Percentiles rank a stretch among this genome's conserved stretches.
These are phyloP conservation scores for Mycena capillaripes DNA, from an alignment of 768 basidiomycete genomes.

Conservation along the genomic window DNA sequence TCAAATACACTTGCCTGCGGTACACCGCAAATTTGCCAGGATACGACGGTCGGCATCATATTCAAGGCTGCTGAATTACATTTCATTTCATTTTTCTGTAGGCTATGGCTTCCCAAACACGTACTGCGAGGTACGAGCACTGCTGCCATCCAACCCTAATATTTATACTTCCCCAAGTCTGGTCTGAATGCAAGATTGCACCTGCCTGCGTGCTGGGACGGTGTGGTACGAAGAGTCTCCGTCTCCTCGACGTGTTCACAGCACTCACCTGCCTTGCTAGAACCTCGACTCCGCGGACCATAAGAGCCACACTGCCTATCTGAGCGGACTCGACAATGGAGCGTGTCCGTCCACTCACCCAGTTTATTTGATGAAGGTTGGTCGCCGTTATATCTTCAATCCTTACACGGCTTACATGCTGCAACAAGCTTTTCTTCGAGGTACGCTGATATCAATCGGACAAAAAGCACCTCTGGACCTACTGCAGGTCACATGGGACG, in stretches of 20 bases:
- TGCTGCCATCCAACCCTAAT: too few relatives aligned
- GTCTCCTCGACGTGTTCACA: slow-evolving; percentile 51
- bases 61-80: not conserved
- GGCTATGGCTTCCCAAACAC: slow-evolving; percentile 56
- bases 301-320: slow-evolving; percentile 3
- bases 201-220: slow-evolving; percentile 55
- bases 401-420: not conserved
- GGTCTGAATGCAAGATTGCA: not conserved
- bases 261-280: slow-evolving; percentile 40
- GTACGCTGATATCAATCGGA: slow-evolving; percentile 11
- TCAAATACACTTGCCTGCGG: slow-evolving; percentile 56
- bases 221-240: slow-evolving; percentile 46
- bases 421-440: slow-evolving; percentile 36
- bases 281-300: not conserved
- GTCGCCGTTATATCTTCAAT: not conserved
- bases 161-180: not conserved
- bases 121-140: slow-evolving; percentile 48
- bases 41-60: not conserved
- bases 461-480: too few relatives aligned
- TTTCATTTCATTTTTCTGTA: not conserved
- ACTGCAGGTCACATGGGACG: slow-evolving; percentile 52
- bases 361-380: slow-evolving; percentile 52
- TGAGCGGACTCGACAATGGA: slow-evolving; percentile 36
- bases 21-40: slow-evolving; percentile 46
- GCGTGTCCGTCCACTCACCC: slow-evolving; percentile 52